Evolutionary conservation across 202 grass and related monocot species (phyloP), one percentile per base, ranked within the genome.

Genomic region (Eragrostis tef): DNA sequence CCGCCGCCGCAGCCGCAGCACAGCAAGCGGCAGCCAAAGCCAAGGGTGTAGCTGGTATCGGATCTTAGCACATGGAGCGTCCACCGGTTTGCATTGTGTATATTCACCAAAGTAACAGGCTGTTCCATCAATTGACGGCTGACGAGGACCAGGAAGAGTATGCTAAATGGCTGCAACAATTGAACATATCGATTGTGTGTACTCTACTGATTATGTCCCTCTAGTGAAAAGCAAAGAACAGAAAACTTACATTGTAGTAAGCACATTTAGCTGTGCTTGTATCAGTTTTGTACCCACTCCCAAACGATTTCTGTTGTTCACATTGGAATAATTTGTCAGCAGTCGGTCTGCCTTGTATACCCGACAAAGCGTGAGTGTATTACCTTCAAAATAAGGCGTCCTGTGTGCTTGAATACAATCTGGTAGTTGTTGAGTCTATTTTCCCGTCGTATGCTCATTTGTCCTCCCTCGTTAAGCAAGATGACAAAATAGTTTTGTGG

Each of bases 31-130:
- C 96, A 22, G 83, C 89, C 7, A 91, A 99, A 70, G 90, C 93
- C 1, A 88, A 93, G 71, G 96, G 96, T 16, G 96, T 95, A 70
- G 93, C 90, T 12, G 90, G 87, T 41, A 88, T 94, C 0, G 92
- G 91, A 44, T 92, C 94, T 60, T 94, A 94, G 83, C 61, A 46
- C 7, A 51, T 63, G 53, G 74, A 78, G 29, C 31, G 60, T 25
- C 77, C 14, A 66, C 39, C 2, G 8, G 77, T 50, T 65, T 81
- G 71, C 71, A 42, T 41, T 81, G 64, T 85, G 87, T 85, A 89
- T 85, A 85, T 81, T 79, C 61, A 66, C 71, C 45, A 77, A 77
- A 72, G n/a, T 77, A 85, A 82, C 54, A 71, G 73, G 39, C 61
- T 80, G 64, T 84, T 83, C 39, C 53, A 64, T 43, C 53, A 70